Conservation (phyloP, 163 green algal genomes). For the Scenedesmus sp. region DNA sequence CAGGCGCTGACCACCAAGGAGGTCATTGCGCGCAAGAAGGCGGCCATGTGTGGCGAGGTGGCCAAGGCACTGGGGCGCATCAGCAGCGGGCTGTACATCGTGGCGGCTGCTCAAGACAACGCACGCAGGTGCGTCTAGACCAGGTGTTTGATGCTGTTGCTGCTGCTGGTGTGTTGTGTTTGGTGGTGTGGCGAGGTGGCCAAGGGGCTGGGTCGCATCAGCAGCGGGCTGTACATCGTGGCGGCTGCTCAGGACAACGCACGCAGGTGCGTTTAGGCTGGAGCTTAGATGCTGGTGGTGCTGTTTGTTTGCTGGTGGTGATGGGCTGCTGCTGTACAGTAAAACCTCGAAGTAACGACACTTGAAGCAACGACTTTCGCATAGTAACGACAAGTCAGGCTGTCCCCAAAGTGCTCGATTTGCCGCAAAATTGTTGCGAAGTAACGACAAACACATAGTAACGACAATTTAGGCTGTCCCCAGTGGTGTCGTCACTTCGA, state of each 20-base stretch:
- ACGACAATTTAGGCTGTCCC: too few relatives aligned
- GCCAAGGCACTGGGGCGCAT: constrained; percentile 92
- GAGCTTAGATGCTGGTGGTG: background rate
- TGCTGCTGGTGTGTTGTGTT: background rate
- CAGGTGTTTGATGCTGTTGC: background rate
- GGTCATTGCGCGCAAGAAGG: constrained; percentile 81
- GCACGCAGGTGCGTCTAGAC: constrained; percentile 52
- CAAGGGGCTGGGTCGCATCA: constrained; percentile 90
- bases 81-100: constrained; percentile 93
- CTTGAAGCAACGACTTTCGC: too few relatives aligned
- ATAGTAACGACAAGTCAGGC: too few relatives aligned
- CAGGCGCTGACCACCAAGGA: constrained; percentile 92
- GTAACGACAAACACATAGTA: too few relatives aligned
- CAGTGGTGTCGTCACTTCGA: too few relatives aligned
- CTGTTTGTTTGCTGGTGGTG: background rate
- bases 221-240: constrained; percentile 95
- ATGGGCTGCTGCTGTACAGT: too few relatives aligned
- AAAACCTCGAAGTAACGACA: too few relatives aligned
- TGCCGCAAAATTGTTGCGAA: too few relatives aligned
- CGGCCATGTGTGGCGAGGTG: constrained; percentile 84
- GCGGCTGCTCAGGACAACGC: constrained; percentile 84
- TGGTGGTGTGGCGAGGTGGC: constrained; percentile 75
- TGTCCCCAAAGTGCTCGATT: too few relatives aligned
- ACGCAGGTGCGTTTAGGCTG: constrained; percentile 25
- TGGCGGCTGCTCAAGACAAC: constrained; percentile 86